Base-by-base conservation (phyloP, 345 rosid genomes). In the Corchorus capsularis region DNA sequence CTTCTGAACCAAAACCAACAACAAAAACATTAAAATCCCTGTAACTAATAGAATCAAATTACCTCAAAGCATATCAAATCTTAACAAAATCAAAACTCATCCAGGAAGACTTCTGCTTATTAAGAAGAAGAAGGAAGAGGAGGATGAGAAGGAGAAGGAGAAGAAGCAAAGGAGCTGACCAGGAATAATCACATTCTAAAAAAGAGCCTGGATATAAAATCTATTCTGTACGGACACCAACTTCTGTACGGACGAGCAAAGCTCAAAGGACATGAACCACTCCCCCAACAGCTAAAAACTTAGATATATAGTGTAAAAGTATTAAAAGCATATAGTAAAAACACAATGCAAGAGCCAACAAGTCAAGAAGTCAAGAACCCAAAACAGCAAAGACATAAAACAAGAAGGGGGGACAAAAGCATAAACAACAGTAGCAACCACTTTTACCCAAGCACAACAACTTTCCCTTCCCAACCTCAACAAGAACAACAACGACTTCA, bases 401-500 rank as follows among this genome's bases (percentile, higher is more conserved):
- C 73, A 56, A 41, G 1, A 39, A 16, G 75, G 27, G 16, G 75
- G 37, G 41, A 11, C 3, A 59, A 41, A 19, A 43, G 8, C 20
- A 79, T 7, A 61, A 46, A 8, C 17, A 65, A 62, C 17, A 59
- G 69, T 57, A 64, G 41, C 66, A 27, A 35, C 75, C 54, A 75
- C 65, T 75, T 59, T 49, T 34, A 27, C 27, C 75, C 64, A 41
- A 39, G 60, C 43, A 53, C 13, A 41, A 41, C 52, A n/a, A 50
- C 75, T 74, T 71, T 71, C 69, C 39, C 72, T 71, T 71, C 69
- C 39, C 72, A 68, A 56, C 45, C 49, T 76, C 53, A 54, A 55
- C 71, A 55, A 55, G 1, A 55, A 66, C n/a, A 45, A 20, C 47
- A 4, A 4, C 50, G 49, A 12, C 56, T 61, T 35, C 35, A 75